Base-by-base conservation (phyloP, 805 yeast species). In the Jamesozyma rosinii region DNA sequence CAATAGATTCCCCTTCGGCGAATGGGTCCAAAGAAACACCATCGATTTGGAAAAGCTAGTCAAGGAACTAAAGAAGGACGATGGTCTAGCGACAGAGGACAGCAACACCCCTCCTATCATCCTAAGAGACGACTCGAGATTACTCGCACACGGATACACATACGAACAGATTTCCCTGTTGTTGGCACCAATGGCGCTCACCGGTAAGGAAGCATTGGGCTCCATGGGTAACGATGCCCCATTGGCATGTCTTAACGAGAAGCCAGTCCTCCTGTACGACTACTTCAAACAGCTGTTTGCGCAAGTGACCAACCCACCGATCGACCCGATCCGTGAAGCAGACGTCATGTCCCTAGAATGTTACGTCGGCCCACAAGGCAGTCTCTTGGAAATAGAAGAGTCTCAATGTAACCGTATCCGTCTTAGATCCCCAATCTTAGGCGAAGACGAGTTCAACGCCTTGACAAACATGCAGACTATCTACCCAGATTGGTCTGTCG, bases 221-320 rank as follows among this genome's bases (percentile, higher is more conserved):
- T 89, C 97, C 17, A 90, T 90, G 98, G 98, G 98, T 72, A 90
- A 90, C 61, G 98, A 90, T 61, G 79, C 92, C 41, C 95, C 97
- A 11, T 72, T 90, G 51, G 97, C 97, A 0, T 92, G 98, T 67
- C 69, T 90, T 53, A 82, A 95, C 32, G 90, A 85, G 61, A 95
- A 88, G 66, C 97, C 98, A 35, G 82, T 81, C 53, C 68, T 92
- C 49, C 70, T 87, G 49, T 90, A 84, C 64, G 98, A 92, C 59
- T 90, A 90, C 69, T 92, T 90, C 74, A 80, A 95, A 58, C 95
- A 90, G 65, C 74, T 90, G 59, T 90, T 90, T 69, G 98, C 98
- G 18, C 98, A 90, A 68, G 98, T 90, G 44, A 90, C 98, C 27
- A 90, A 90, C 68, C 98, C 98, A 45, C 97, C 98, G 40, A 92